These are phyloP conservation scores for Rosa multiflora DNA, from an alignment of 306 rosid genomes.

Conservation along the genomic window DNA sequence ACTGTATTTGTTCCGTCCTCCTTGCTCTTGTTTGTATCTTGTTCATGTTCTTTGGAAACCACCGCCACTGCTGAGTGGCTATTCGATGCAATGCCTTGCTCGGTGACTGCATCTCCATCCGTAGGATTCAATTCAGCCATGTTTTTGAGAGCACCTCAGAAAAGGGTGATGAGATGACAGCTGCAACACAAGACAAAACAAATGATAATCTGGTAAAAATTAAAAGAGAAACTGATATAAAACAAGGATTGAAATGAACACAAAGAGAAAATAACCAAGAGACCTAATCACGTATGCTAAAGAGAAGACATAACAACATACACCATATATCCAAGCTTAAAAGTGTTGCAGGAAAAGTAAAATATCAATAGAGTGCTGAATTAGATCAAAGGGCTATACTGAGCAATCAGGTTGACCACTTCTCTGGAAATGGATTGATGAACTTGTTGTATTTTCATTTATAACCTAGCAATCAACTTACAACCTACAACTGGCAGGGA, in stretches of 20 bases:
- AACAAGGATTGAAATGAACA: background rate
- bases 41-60: slow-evolving; percentile 26
- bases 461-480: background rate
- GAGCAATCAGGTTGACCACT: background rate
- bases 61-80: slow-evolving; percentile 4
- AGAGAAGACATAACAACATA: background rate
- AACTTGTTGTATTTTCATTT: background rate
- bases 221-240: background rate
- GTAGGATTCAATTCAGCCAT: slow-evolving; percentile 39
- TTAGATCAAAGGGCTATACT: background rate
- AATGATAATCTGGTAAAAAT: background rate
- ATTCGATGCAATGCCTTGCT: slow-evolving; percentile 34
- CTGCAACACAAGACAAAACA: background rate
- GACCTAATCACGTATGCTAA: background rate
- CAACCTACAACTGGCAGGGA: background rate
- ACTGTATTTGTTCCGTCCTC: slow-evolving; percentile 40
- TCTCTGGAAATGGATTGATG: background rate
- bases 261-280: background rate
- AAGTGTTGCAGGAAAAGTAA: background rate
- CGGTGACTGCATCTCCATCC: slow-evolving; percentile 26
- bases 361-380: background rate
- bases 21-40: slow-evolving; percentile 35
- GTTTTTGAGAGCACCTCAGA: slow-evolving; percentile 9
- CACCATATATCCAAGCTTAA: background rate
- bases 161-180: background rate